Evolutionary conservation across 306 rosid species (phyloP).

Genomic region (Quercus variabilis): DNA sequence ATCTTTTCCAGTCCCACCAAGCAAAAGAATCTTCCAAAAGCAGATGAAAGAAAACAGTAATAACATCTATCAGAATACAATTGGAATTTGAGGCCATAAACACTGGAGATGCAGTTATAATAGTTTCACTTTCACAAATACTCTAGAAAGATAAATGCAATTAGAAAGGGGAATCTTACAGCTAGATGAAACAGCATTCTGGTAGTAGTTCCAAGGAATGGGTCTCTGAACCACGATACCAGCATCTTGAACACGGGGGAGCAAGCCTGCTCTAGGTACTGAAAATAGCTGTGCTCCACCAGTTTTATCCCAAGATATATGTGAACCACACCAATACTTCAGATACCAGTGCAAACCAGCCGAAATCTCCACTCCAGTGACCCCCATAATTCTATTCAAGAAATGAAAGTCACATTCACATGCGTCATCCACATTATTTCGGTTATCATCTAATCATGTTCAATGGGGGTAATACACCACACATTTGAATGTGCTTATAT

Average conservation of each 20-base stretch:
- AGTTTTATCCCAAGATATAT: constrained; percentile 91
- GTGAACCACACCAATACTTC: constrained; percentile 72
- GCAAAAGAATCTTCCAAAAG: constrained; percentile 66
- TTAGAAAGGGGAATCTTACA: constrained; percentile 46
- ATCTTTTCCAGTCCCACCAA: constrained; percentile 96
- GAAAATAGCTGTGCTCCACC: constrained; percentile 73
- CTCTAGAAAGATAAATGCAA: not conserved
- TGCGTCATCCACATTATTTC: not conserved
- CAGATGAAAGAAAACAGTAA: constrained; percentile 22
- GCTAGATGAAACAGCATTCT: constrained; percentile 91
- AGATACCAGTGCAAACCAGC: constrained; percentile 85
- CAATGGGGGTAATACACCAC: not conserved
- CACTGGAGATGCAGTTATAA: not conserved
- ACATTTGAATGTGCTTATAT: not conserved
- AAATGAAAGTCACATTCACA: constrained; percentile 15
- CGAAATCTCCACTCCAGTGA: constrained; percentile 77
- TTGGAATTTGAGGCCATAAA: constrained; percentile 14
- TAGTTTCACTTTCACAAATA: not conserved
- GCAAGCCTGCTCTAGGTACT: constrained; percentile 52
- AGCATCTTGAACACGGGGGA: constrained; percentile 44
- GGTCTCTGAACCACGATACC: constrained; percentile 66
- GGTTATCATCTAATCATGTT: not conserved
- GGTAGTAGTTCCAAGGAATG: constrained; percentile 81
- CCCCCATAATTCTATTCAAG: constrained; percentile 52
- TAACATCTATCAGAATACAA: constrained; percentile 4